Percentiles rank a stretch among this genome's conserved stretches.
Evolutionary conservation across 805 yeast genomes (phyloP).

Genomic region (Candida xyloterini): DNA sequence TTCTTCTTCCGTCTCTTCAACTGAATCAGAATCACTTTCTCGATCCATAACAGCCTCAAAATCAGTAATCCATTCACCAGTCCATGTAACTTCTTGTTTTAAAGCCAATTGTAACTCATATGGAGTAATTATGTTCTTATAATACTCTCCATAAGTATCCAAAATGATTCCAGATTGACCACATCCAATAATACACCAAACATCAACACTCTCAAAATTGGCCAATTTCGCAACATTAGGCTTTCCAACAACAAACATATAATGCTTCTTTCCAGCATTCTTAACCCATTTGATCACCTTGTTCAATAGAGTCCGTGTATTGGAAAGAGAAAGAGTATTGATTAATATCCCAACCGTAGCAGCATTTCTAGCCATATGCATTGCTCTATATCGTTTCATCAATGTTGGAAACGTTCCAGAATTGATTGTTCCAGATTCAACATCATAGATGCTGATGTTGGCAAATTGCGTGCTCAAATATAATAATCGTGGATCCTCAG

Average conservation of each 20-base stretch:
- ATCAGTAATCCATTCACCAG: constrained; percentile 89
- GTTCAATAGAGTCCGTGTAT: constrained; percentile 66
- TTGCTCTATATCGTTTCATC: constrained; percentile 77
- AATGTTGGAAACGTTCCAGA: constrained; percentile 74
- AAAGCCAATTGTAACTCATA: constrained; percentile 84
- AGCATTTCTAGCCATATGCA: constrained; percentile 87
- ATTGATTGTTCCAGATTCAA: constrained; percentile 31
- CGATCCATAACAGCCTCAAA: constrained; percentile 52
- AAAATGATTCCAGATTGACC: constrained; percentile 89
- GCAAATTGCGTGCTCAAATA: constrained; percentile 70
- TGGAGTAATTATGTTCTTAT: constrained; percentile 90
- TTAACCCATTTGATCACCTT: constrained; percentile 58
- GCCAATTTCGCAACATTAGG: constrained; percentile 97
- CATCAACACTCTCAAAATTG: constrained; percentile 88
- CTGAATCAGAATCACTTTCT: constrained; percentile 30
- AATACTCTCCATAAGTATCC: constrained; percentile 75
- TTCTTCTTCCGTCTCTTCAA: constrained; percentile 31
- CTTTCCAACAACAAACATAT: constrained; percentile 93
- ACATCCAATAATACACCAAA: constrained; percentile 95
- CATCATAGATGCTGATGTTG: constrained; percentile 49
- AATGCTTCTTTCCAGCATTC: constrained; percentile 83
- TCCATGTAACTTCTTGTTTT: constrained; percentile 75
- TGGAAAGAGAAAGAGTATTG: constrained; percentile 79
- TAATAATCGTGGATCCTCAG: constrained; percentile 76
- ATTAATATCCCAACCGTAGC: constrained; percentile 90